Evolutionary conservation across 2,329 filamentous ascomycete genomes (phyloP), one percentile per base, ranked within the genome.

Genomic region (Trichoderma polysporum): DNA sequence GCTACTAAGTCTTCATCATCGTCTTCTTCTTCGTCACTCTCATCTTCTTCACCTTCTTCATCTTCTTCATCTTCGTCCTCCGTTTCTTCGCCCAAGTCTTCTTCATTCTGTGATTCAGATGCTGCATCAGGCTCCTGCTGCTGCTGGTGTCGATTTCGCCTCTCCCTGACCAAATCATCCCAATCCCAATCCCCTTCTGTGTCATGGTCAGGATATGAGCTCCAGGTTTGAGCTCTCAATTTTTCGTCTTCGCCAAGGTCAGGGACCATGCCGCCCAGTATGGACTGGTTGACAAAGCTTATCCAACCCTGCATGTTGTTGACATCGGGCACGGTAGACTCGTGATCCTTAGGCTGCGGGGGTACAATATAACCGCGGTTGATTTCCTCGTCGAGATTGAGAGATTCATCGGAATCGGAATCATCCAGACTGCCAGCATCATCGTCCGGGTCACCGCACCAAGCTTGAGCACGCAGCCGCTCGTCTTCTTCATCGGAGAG

Each of bases 401-500:
- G 73, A 5, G 66, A 39, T 4, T 47, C 33, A 60, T 33, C 72
- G 3, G 27, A 17, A 6, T 35, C 50, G 10, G 61, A 47, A 69
- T 47, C 52, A 3, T 59, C 56, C 9, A 56, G 29, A 15, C 35
- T 56, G 15, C 50, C 61, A 13, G 49, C 61, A 13, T 64, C 61
- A 6, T 73, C 72, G 47, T 70, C 67, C 9, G 65, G 56, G 8
- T 71, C 68, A 31, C 72, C 72, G 12, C 71, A 74, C 73, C 76
- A 80, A 31, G 75, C 77, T 71, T 78, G 72, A 29, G 75, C 74
- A 5, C 77, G 74, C 9, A 80, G 74, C 1, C 71, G 71, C 31
- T 79, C 76, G 53, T 79, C 76, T 27, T 76, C 72, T 62, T 79
- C 78, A 3, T 77, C 74, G 0, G 74, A 74, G n/a, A 73, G 71